Conservation (phyloP, 495 filamentous ascomycete genomes). For the Trypethelium eluteriae region DNA sequence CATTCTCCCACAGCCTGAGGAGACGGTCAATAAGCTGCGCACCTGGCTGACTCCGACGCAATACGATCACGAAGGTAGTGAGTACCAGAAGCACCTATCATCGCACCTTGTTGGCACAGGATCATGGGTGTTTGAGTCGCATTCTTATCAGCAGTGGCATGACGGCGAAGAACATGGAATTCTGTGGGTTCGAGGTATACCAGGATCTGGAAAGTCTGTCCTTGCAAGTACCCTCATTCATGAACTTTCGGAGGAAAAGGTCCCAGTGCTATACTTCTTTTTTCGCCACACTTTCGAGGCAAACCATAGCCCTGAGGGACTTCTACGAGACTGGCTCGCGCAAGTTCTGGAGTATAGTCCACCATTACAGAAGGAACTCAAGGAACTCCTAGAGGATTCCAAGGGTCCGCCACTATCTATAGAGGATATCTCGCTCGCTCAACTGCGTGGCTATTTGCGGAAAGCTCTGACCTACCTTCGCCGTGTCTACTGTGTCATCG, state of each 20-base stretch:
- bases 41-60: conserved; percentile 39
- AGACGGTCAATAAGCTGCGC: conserved; percentile 25
- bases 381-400: conserved; percentile 22
- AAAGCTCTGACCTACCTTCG: conserved; percentile 19
- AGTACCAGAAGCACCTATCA: conserved; percentile 33
- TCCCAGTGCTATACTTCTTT: conserved; percentile 48
- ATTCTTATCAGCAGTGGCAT: conserved; percentile 40
- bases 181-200: conserved; percentile 46
- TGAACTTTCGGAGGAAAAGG: conserved; percentile 26
- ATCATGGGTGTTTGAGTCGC: conserved; percentile 37
- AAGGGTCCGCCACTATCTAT: conserved; percentile 23
- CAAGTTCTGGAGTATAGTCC: conserved; percentile 40
- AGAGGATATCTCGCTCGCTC: background rate
- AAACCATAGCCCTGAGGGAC: conserved; percentile 39
- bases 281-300: conserved; percentile 47
- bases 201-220: conserved; percentile 48
- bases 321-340: conserved; percentile 41
- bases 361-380: conserved; percentile 35
- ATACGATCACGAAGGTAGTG: conserved; percentile 32
- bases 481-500: conserved; percentile 41
- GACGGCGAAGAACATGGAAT: conserved; percentile 30
- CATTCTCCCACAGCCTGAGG: background rate
- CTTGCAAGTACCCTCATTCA: conserved; percentile 38
- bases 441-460: background rate
- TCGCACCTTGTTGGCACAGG: conserved; percentile 42